Percentiles rank a stretch among this genome's conserved stretches.
Evolutionary conservation across 768 basidiomycete genomes (phyloP).

Genomic region (Suillus spraguei): DNA sequence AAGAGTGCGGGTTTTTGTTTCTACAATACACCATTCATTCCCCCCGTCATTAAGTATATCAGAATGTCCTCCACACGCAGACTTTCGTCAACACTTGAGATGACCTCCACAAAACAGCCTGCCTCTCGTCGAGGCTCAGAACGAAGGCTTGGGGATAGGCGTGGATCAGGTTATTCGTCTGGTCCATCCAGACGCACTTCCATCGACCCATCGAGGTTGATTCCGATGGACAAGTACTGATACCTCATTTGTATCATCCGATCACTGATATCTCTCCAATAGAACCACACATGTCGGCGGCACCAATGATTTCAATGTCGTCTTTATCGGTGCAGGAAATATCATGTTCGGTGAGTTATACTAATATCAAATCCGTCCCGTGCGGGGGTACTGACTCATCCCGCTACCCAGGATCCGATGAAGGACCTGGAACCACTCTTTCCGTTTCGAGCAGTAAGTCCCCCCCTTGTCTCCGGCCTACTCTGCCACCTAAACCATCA

Average conservation of each 20-base stretch:
- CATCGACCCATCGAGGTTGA: slow-evolving; percentile 75
- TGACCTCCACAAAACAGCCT: slow-evolving; percentile 32
- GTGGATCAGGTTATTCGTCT: slow-evolving; percentile 46
- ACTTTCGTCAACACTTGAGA: slow-evolving; percentile 32
- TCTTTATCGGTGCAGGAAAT: slow-evolving; percentile 95
- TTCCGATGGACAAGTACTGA: slow-evolving; percentile 78
- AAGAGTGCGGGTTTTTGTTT: slow-evolving; percentile 10
- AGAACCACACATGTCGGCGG: slow-evolving; percentile 57
- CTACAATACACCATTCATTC: background rate
- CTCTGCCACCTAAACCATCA: slow-evolving; percentile 11
- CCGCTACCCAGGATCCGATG: slow-evolving; percentile 64
- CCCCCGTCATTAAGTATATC: slow-evolving; percentile 12
- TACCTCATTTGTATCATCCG: slow-evolving; percentile 13
- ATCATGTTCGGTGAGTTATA: slow-evolving; percentile 89
- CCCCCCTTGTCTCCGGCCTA: slow-evolving; percentile 6
- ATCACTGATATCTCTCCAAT: slow-evolving; percentile 17
- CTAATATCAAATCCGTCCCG: slow-evolving; percentile 6
- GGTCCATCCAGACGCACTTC: slow-evolving; percentile 65
- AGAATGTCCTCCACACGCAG: slow-evolving; percentile 23
- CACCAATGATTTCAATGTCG: slow-evolving; percentile 84
- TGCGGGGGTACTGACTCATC: slow-evolving; percentile 8
- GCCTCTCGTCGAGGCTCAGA: slow-evolving; percentile 49
- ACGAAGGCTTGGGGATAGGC: slow-evolving; percentile 46
- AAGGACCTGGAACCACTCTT: slow-evolving; percentile 93
- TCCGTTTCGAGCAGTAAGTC: slow-evolving; percentile 87